phyloP scores from a whole-genome alignment of 495 filamentous ascomycete genomes.

The Penicillium dipodomyicola region DNA sequence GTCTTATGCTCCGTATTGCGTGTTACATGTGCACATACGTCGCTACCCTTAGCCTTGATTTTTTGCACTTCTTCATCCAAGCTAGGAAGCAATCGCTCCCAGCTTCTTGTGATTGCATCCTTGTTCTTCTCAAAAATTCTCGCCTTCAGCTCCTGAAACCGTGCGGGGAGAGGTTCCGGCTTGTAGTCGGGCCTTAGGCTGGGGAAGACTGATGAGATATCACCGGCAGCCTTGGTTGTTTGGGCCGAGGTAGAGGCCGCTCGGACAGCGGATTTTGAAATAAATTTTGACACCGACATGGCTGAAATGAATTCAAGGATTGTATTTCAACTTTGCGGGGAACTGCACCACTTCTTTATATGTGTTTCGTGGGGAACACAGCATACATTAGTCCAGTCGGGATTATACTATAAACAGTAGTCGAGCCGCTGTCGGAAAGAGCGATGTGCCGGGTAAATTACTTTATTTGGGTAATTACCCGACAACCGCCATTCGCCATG shows the following conservation, averaged over 20 bases:
- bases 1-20: not conserved
- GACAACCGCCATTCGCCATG: not conserved
- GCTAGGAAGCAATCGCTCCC: conserved; percentile 64
- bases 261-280: conserved; percentile 34
- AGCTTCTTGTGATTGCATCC: conserved; percentile 58
- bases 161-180: conserved; percentile 61
- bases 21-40: conserved; percentile 35
- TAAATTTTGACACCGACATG: conserved; percentile 35
- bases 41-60: conserved; percentile 49
- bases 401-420: not conserved
- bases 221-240: conserved; percentile 55
- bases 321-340: conserved; percentile 5
- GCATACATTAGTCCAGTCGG: conserved; percentile 3
- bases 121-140: conserved; percentile 62
- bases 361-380: conserved; percentile 1
- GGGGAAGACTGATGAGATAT: conserved; percentile 82
- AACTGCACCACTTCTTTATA: conserved; percentile 6
- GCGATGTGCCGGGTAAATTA: not conserved
- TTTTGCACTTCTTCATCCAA: conserved; percentile 50
- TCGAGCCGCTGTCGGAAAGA: conserved; percentile 2
- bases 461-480: conserved; percentile 5
- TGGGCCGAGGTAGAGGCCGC: conserved; percentile 34
- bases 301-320: conserved; percentile 13
- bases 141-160: conserved; percentile 75
- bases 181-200: conserved; percentile 66